Evolutionary conservation across 1,139 yeast genomes (phyloP), one percentile per base, ranked within the genome.

Genomic region (Yamadazyma dushanensis): DNA sequence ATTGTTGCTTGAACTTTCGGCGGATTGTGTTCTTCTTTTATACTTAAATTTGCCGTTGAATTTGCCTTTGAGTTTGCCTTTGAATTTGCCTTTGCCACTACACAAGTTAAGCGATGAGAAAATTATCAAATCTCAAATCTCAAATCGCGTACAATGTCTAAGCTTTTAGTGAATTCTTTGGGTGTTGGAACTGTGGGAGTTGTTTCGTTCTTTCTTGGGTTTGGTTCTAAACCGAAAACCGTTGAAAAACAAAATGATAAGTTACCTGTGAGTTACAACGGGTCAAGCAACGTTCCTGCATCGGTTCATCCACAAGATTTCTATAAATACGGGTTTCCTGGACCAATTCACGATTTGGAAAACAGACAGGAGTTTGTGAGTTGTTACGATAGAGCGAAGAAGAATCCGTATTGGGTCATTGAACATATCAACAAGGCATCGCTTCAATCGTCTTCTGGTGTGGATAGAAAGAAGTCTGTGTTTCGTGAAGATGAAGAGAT

Each of bases 291-390:
- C 11, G 14, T 39, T 47, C 59, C 71, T 23, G 39, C 59, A 5
- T 33, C 47, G 5, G 72, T 86, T 6, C 72, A 77, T 41, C 96
- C 97, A 0, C 74, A 77, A 25, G 95, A 70, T 9, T 85, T 84
- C 59, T 85, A 83, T 66, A 83, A 81, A 52, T 90, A 85, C 54
- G 98, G 98, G 3, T 87, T 86, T 53, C 97, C 97, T 0, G 96
- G 96, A 1, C 97, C 97, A 0, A 74, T 84, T 28, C 95, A 88
- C 56, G 98, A 92, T 54, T 61, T 92, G 42, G 78, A 80, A 38
- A 76, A 71, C 17, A 73, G 88, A 46, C 70, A 73, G 36, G 96
- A 88, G 60, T 92, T 83, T 57, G 75, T 90, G 16, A 80, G 94
- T 44, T 86, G 95, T 50, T 92, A 81, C 58, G 94, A 92, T 56